These are phyloP conservation scores for Blastomyces parvus DNA, from an alignment of 2,329 filamentous ascomycete species.

Conservation along the genomic window DNA sequence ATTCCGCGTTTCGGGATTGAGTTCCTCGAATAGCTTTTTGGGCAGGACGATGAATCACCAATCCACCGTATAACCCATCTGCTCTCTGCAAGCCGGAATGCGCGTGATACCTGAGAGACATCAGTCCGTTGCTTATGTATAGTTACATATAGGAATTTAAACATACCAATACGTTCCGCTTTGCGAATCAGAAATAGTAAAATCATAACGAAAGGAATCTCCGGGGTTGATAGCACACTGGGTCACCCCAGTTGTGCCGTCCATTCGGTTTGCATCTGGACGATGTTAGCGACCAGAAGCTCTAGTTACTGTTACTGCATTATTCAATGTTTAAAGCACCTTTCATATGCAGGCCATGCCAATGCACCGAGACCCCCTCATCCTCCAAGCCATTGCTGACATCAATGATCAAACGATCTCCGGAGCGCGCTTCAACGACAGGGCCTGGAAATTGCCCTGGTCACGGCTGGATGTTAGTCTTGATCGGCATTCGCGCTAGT, in stretches of 20 bases:
- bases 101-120: conserved; percentile 29
- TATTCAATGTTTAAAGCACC: conserved; percentile 21
- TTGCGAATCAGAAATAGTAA: conserved; percentile 32
- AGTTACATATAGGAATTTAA: background rate
- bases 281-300: background rate
- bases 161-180: conserved; percentile 41
- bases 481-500: background rate
- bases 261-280: conserved; percentile 22
- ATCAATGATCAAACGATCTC: conserved; percentile 37
- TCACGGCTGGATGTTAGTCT: background rate
- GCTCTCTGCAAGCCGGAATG: conserved; percentile 36
- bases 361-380: conserved; percentile 38
- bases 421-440: conserved; percentile 40
- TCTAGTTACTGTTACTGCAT: background rate
- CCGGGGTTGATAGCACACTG: conserved; percentile 60
- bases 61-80: conserved; percentile 41
- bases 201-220: conserved; percentile 34
- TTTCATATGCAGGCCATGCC: conserved; percentile 40
- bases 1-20: conserved; percentile 17
- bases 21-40: conserved; percentile 13
- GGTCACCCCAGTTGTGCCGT: conserved; percentile 48
- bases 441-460: conserved; percentile 41
- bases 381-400: conserved; percentile 35
- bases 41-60: conserved; percentile 38
- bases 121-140: background rate